Percentiles rank a stretch among this genome's conserved stretches.
Conservation (phyloP, 148 eudicot species). For the Pouteria glomerata region DNA sequence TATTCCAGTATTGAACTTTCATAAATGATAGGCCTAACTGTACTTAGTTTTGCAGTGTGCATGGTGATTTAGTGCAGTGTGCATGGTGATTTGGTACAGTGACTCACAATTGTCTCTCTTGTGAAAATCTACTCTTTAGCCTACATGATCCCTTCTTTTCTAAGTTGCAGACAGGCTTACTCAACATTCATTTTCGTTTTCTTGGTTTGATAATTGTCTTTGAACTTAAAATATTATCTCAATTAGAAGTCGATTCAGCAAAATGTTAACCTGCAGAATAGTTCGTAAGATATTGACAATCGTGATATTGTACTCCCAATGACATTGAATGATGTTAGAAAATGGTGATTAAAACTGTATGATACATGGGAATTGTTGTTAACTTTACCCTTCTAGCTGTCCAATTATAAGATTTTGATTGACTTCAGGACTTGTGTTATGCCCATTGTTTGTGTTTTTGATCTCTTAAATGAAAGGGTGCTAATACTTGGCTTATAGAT, state of each 20-base stretch:
- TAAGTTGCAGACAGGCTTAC: background rate
- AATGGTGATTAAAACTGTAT: background rate
- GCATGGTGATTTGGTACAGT: too few relatives aligned
- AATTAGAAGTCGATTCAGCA: background rate
- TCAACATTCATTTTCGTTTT: background rate
- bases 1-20: too few relatives aligned
- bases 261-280: background rate
- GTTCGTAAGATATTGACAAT: background rate
- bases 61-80: too few relatives aligned
- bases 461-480: background rate
- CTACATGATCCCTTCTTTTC: background rate
- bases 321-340: background rate
- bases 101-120: too few relatives aligned
- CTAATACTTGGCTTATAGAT: slow-evolving; percentile 43
- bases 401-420: background rate
- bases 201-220: background rate
- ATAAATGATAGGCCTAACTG: too few relatives aligned
- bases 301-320: background rate
- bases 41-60: background rate
- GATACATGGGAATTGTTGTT: background rate
- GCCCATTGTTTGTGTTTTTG: background rate
- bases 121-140: background rate
- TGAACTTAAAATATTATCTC: background rate
- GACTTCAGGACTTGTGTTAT: background rate
- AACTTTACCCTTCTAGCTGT: background rate